These are phyloP conservation scores for Aspergillus quadrilineatus DNA, from an alignment of 2,329 filamentous ascomycete species.

Conservation along the genomic window DNA sequence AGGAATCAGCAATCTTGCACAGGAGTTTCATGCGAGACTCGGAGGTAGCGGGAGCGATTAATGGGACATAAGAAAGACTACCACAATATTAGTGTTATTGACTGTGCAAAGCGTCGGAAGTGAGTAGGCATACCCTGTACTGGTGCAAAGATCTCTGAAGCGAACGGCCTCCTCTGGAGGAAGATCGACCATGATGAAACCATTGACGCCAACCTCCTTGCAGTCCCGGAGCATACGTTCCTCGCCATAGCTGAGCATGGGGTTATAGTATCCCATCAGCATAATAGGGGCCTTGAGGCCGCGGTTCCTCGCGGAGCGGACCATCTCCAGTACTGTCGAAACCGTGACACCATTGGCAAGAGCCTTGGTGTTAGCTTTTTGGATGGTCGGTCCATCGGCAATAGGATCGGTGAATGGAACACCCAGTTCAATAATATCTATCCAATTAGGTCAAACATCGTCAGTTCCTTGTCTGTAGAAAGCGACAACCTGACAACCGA, in stretches of 20 bases:
- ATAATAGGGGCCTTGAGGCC: constrained; percentile 81
- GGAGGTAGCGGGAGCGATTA: constrained; percentile 91
- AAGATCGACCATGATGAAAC: constrained; percentile 94
- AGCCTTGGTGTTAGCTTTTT: constrained; percentile 88
- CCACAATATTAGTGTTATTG: neutral
- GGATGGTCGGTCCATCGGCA: constrained; percentile 94
- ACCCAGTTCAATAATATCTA: constrained; percentile 92
- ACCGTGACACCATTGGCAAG: constrained; percentile 87
- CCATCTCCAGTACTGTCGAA: constrained; percentile 74
- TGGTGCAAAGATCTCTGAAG: constrained; percentile 48
- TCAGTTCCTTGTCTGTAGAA: neutral
- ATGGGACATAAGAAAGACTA: constrained; percentile 89
- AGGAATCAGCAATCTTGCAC: constrained; percentile 94
- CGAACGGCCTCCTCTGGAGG: constrained; percentile 94
- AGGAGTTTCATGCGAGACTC: constrained; percentile 92
- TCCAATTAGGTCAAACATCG: neutral
- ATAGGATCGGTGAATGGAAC: constrained; percentile 98
- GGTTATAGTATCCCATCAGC: constrained; percentile 99
- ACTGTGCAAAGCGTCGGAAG: neutral
- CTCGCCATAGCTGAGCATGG: constrained; percentile 89
- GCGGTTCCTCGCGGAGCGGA: constrained; percentile 72
- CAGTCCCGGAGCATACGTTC: constrained; percentile 83
- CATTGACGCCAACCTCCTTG: constrained; percentile 80
- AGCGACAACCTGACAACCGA: neutral
- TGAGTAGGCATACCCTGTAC: constrained; percentile 29